Evolutionary conservation across 2,329 filamentous ascomycete genomes (phyloP), one percentile per base, ranked within the genome.

Genomic region (Dothidotthia symphoricarpi): DNA sequence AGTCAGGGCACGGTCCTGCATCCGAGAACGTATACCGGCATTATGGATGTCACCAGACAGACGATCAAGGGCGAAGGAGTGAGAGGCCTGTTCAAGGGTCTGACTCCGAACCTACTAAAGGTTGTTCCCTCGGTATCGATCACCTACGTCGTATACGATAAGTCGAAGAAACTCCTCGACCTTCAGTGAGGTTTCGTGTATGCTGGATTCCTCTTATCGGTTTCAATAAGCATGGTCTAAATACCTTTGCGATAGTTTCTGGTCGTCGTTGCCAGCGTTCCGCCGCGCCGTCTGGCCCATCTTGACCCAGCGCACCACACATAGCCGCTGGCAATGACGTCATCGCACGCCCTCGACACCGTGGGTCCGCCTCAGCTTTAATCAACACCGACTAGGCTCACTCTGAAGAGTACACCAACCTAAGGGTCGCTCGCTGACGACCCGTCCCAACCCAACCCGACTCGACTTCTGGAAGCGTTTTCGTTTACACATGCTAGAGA

Each of bases 101-200:
- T 97, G 49, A 95, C 91, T 28, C 93, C 93, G 4, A 98, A 97
- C 63, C 74, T 98, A 26, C 75, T 98, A 55, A 98, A 98, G 73
- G 93, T 98, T 24, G 89, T 93, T 8, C 93, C 93, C 2, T 89
- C 93, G 19, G 84, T 98, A 36, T 95, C 89, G 57, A 97, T 98
- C 64, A 69, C 67, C 3, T 69, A 68, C 28, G 67, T 69, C 16
- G 67, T 69, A 3, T 69, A 69, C 50, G 67, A 69, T 50, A 66
- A 69, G 37, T 64, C 62, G 14, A 69, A 69, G 44, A 61, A 65
- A 33, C 49, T 54, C 0, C 50, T 69, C 11, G 55, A 59, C 6
- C 42, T 69, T 6, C 59, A 54, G 13, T 69, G 56, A 65, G 26
- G 19, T 6, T 5, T 22, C 19, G 19, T 5, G 5, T 22, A 22